Percentiles rank a stretch among this genome's conserved stretches.
These are phyloP conservation scores for Arabidopsis arenosa DNA, from an alignment of 345 rosid genomes.

Conservation along the genomic window DNA sequence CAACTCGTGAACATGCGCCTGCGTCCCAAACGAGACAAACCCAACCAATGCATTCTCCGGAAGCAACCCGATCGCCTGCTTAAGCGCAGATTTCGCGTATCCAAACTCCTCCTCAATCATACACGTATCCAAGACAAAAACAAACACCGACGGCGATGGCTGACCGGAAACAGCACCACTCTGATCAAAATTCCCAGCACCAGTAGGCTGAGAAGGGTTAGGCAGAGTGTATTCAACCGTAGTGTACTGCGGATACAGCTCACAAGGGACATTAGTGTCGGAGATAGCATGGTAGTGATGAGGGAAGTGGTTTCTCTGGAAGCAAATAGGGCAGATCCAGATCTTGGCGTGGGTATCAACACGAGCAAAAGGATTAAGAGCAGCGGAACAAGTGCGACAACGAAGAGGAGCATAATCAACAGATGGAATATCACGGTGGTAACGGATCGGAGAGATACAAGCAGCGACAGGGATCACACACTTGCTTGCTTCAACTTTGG, in stretches of 20 bases:
- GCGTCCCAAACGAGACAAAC: conserved; percentile 91
- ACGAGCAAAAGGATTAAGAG: conserved; percentile 72
- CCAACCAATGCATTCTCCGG: conserved; percentile 97
- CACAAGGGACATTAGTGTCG: conserved; percentile 86
- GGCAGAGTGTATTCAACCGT: conserved; percentile 75
- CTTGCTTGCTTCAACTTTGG: conserved; percentile 95
- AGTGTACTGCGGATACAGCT: conserved; percentile 84
- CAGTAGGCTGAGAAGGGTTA: conserved; percentile 53
- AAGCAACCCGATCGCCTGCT: conserved; percentile 86
- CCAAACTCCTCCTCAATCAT: conserved; percentile 95
- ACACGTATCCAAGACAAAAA: conserved; percentile 88
- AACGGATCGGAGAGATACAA: conserved; percentile 85
- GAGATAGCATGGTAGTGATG: conserved; percentile 84
- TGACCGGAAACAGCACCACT: conserved; percentile 36
- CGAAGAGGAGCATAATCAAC: conserved; percentile 91
- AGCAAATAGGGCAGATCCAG: conserved; percentile 99
- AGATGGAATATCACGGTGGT: conserved; percentile 73
- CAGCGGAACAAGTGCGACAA: conserved; percentile 82
- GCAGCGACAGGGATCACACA: conserved; percentile 98
- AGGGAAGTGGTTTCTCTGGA: conserved; percentile 88
- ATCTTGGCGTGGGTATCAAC: conserved; percentile 91
- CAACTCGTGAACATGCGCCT: conserved; percentile 92
- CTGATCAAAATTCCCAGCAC: conserved; percentile 52
- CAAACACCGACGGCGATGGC: conserved; percentile 62
- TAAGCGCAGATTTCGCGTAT: conserved; percentile 71